Conservation (phyloP, 2,329 filamentous ascomycete species). For the Aspergillus jensenii region DNA sequence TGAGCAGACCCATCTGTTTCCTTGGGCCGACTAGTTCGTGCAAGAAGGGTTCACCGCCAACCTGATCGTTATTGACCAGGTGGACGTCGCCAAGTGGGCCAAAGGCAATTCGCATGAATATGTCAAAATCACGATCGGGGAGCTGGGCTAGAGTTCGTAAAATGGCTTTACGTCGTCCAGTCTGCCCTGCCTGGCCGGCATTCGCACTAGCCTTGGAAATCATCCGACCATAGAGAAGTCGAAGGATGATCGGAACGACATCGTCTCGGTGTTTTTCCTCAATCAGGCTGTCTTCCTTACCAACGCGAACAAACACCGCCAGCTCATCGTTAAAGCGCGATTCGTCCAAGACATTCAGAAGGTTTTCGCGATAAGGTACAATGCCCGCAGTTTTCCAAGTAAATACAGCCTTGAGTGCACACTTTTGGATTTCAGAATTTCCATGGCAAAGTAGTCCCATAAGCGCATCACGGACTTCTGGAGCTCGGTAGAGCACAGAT, state of each 20-base stretch:
- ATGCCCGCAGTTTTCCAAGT: slow-evolving; percentile 83
- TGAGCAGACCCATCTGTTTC: slow-evolving; percentile 87
- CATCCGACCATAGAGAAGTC: slow-evolving; percentile 84
- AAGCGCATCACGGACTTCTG: slow-evolving; percentile 73
- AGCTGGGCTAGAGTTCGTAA: slow-evolving; percentile 80
- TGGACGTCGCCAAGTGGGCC: slow-evolving; percentile 65
- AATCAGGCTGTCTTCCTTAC: slow-evolving; percentile 64
- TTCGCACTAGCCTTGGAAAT: slow-evolving; percentile 77
- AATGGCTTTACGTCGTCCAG: slow-evolving; percentile 70
- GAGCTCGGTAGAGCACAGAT: slow-evolving; percentile 73
- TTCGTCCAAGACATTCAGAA: slow-evolving; percentile 86
- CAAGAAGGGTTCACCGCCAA: slow-evolving; percentile 56
- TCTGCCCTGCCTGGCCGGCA: slow-evolving; percentile 76
- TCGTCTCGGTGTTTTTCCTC: slow-evolving; percentile 69
- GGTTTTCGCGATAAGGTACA: slow-evolving; percentile 76
- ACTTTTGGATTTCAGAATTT: slow-evolving; percentile 84
- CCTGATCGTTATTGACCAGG: slow-evolving; percentile 53
- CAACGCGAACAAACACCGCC: slow-evolving; percentile 79
- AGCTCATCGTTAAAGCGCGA: slow-evolving; percentile 90
- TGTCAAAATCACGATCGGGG: slow-evolving; percentile 69
- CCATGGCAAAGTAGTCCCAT: slow-evolving; percentile 79
- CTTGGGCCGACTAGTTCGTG: slow-evolving; percentile 64
- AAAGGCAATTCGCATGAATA: slow-evolving; percentile 80
- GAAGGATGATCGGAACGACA: slow-evolving; percentile 82
- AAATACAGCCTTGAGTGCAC: slow-evolving; percentile 78